Evolutionary conservation across 352 stramenopile species (phyloP), one percentile per base, ranked within the genome.

Genomic region (Phytophthora pinifolia): DNA sequence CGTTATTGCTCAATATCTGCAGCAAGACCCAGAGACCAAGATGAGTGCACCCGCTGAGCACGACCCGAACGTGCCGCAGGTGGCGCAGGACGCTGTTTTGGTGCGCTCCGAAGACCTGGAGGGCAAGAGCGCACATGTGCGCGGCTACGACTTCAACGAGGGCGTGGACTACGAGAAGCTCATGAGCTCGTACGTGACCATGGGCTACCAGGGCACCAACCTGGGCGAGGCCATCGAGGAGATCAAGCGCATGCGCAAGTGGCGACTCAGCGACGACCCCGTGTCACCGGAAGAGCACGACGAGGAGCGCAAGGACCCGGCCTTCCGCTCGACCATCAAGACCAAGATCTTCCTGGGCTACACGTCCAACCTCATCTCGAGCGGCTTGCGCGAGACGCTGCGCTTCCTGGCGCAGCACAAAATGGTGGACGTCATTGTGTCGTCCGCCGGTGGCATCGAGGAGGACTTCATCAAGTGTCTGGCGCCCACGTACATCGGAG

Each of bases 391-490:
- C 48, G 98, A 99, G 74, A 96, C 98, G 7, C 88, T 99, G 54
- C 88, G 90, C 31, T 99, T 99, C 74, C 62, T 99, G 14, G 89
- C 93, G 17, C 82, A 99, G 67, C 96, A 99, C 79, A 98, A 98
- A 57, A 96, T 99, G 84, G 83, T 99, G 35, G 97, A 99, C 69
- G 89, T 96, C 17, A 96, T 99, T 51, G 96, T 99, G 13, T 92
- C 89, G 22, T 97, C 87, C 0, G 88, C 82, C 20, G 92, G 91
- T 25, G 92, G 92, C 50, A 88, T 97, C 39, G 90, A 98, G 56
- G 98, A 99, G 71, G 98, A 99, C 74, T 97, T 99, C 32, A 99
- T 99, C 67, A 99, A 99, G 82, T 99, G 97, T 66, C 91, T 99
- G 46, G 90, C 95, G 36, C 93, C 92, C 12, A 99, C 97, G 10